Evolutionary conservation across 192 early-diverging fungal species (phyloP).

Genomic region (Backusella luteola): DNA sequence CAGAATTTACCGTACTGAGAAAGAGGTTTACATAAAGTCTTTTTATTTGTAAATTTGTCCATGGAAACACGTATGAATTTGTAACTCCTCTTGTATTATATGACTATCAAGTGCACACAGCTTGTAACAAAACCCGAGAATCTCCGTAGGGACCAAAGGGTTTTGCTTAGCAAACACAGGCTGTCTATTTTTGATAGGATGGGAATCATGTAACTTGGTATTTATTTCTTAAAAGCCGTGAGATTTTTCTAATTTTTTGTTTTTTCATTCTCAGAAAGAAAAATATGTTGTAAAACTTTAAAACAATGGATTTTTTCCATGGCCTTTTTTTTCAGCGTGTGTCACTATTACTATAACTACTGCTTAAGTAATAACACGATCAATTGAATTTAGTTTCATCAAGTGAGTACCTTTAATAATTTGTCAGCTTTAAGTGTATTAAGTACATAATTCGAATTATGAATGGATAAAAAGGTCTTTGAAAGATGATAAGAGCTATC

Average conservation of each 20-base stretch:
- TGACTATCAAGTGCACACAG: not conserved
- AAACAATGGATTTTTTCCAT: not conserved
- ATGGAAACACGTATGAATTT: too few species aligned
- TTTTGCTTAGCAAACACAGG: slow-evolving; percentile 8
- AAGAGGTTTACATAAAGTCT: too few species aligned
- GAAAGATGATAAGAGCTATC: not conserved
- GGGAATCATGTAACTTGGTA: not conserved
- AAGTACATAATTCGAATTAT: not conserved
- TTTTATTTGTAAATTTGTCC: too few species aligned
- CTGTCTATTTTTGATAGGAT: slow-evolving; percentile 6
- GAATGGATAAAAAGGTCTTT: not conserved
- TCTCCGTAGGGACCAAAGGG: slow-evolving; percentile 9
- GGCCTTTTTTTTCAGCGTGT: not conserved
- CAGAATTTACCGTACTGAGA: too few species aligned
- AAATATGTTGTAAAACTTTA: not conserved
- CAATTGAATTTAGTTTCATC: not conserved
- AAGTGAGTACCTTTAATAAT: not conserved
- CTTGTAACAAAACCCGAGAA: not conserved
- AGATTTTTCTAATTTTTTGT: not conserved
- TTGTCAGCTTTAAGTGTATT: not conserved
- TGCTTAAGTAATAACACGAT: not conserved
- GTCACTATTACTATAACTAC: not conserved
- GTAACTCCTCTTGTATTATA: not conserved
- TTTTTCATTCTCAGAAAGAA: not conserved
- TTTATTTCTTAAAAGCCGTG: not conserved